Conservation (phyloP, 179 eudicot genomes). For the Camellia oleifera region DNA sequence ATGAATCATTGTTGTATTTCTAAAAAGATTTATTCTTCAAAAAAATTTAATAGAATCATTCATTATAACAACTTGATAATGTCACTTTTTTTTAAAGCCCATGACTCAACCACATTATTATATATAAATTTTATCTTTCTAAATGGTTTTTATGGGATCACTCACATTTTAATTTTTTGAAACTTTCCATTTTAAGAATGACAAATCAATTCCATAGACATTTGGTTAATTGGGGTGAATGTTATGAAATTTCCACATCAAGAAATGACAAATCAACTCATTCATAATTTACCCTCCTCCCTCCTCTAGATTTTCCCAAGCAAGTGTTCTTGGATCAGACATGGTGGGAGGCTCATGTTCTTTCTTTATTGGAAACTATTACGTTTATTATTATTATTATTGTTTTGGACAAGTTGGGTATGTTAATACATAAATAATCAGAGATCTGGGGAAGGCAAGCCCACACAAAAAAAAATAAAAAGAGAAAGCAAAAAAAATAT, state of each 20-base stretch:
- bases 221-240: not conserved
- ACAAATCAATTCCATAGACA: not conserved
- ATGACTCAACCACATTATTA: too few relatives aligned
- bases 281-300: not conserved
- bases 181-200: slow-evolving; percentile 5
- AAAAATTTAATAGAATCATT: too few relatives aligned
- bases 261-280: not conserved
- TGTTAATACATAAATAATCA: not conserved
- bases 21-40: too few relatives aligned
- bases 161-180: not conserved
- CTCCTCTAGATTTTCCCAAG: not conserved
- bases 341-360: not conserved
- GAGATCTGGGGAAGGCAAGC: not conserved
- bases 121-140: not conserved
- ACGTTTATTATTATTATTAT: not conserved
- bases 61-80: too few relatives aligned
- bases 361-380: not conserved
- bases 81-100: not conserved
- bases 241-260: slow-evolving; percentile 1
- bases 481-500: too few relatives aligned
- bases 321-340: not conserved
- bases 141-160: not conserved
- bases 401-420: not conserved
- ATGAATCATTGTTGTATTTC: too few relatives aligned
- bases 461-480: too few relatives aligned